phyloP scores from a whole-genome alignment of 129 eudicot genomes.

The Escallonia herrerae region DNA sequence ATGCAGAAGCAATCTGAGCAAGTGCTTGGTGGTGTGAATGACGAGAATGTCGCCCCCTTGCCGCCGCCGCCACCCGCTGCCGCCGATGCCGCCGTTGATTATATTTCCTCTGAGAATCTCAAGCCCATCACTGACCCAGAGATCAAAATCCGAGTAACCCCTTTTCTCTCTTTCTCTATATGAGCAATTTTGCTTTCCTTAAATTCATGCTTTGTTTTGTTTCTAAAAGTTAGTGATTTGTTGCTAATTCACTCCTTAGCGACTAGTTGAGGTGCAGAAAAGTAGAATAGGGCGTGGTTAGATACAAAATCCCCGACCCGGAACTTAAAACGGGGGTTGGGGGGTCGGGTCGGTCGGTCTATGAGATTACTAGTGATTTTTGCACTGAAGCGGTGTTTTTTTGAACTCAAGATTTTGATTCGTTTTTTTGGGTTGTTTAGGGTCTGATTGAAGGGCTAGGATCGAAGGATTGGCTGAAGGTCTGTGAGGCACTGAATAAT shows the following conservation, averaged over 20 bases:
- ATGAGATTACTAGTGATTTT: too few species aligned
- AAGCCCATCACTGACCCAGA: conserved; percentile 53
- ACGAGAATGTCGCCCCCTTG: conserved; percentile 50
- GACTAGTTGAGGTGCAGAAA: neutral
- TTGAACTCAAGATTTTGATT: neutral
- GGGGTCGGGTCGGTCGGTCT: too few species aligned
- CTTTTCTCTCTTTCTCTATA: neutral
- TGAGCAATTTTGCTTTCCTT: neutral
- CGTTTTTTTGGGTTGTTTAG: conserved; percentile 30
- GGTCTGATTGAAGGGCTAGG: conserved; percentile 73
- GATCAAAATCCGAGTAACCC: conserved; percentile 36
- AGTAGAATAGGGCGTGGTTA: too few species aligned
- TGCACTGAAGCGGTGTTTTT: too few species aligned
- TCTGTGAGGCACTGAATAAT: conserved; percentile 77
- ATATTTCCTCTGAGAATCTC: conserved; percentile 64
- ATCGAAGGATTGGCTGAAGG: conserved; percentile 88
- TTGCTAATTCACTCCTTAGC: neutral
- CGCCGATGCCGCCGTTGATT: conserved; percentile 57
- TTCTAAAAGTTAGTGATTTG: neutral
- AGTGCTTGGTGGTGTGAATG: conserved; percentile 27
- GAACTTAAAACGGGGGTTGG: neutral
- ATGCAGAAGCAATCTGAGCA: conserved; percentile 16
- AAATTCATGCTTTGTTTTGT: neutral
- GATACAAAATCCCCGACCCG: too few species aligned
- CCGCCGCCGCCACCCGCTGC: conserved; percentile 27